Evolutionary conservation across 169 alveolate genomes (phyloP), one percentile per base, ranked within the genome.

Genomic region (Prorocentrum cordatum): DNA sequence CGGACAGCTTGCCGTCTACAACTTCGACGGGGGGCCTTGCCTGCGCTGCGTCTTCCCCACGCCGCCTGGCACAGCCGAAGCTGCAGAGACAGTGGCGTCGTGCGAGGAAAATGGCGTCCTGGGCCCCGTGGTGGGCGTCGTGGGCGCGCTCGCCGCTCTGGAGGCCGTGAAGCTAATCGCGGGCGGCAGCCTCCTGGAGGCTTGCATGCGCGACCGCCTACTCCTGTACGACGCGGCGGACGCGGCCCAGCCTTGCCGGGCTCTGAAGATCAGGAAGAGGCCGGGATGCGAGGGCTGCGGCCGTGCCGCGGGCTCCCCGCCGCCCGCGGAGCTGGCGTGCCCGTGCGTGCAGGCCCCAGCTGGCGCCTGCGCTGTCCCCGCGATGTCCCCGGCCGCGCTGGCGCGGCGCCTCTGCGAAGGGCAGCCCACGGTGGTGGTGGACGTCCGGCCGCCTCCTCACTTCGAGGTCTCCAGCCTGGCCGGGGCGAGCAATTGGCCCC

Each of bases 11-110:
- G 90, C 80, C 7, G 42, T 80, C 27, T 80, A 80, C 90, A 80
- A 80, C 62, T 80, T 80, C n/a, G 90, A 80, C 58, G 90, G 90
- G 7, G 90, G 90, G 32, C 80, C 90, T 0, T 80, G 90, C 50
- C 29, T 80, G 27, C 64, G 90, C 14, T 61, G 68, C 33, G 90
- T 59, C 18, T 59, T 59, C 18, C 68, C 68, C 20, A 32, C 68
- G 35, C 68, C 68, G 68, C 9, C 35, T 6, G 68, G 36, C 22
- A 22, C 24, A 9, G 36, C 68, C 22, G 68, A 38, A 7, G 61
- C 32, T 3, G 88, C 75, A 12, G 75, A 59, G 59, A 29, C 88
- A 0, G 84, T 72, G 38, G 77, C 77, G 20, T 79, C 75, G 7
- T 64, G 90, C 26, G 84, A 80, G 54, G 90, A 80, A 58, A 47